Conservation (phyloP, 2,329 filamentous ascomycete species). For the Lecanosticta acicola region DNA sequence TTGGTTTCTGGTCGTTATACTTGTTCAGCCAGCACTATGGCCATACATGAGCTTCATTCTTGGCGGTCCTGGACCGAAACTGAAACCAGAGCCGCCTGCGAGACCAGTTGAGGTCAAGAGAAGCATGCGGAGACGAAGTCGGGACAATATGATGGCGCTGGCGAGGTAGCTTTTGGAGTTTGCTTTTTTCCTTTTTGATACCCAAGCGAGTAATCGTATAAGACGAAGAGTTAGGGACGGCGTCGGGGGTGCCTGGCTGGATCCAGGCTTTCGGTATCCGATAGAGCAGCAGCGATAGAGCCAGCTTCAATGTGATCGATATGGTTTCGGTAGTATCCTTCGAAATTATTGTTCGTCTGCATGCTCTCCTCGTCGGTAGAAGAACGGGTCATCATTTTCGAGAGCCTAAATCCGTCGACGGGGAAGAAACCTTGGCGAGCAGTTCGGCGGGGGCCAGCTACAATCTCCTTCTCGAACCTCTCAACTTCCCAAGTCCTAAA, state of each 20-base stretch:
- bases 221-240: background rate
- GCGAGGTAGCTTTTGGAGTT: background rate
- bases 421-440: background rate
- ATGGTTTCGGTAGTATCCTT: background rate
- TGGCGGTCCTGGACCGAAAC: constrained; percentile 47
- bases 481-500: no score
- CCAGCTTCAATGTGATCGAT: background rate
- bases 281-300: background rate
- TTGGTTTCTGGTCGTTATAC: constrained; percentile 76
- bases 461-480: no score
- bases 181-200: background rate
- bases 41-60: constrained; percentile 84
- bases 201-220: background rate
- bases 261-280: background rate
- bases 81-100: background rate
- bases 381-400: background rate
- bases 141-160: background rate
- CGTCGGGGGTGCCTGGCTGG: background rate
- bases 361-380: background rate
- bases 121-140: background rate
- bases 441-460: no score
- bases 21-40: constrained; percentile 80
- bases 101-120: background rate
- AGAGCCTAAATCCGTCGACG: background rate
- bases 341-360: background rate